Evolutionary conservation across 1,284 basidiomycete genomes (phyloP), one percentile per base, ranked within the genome.

Genomic region (Cutaneotrichosporon mucoides): DNA sequence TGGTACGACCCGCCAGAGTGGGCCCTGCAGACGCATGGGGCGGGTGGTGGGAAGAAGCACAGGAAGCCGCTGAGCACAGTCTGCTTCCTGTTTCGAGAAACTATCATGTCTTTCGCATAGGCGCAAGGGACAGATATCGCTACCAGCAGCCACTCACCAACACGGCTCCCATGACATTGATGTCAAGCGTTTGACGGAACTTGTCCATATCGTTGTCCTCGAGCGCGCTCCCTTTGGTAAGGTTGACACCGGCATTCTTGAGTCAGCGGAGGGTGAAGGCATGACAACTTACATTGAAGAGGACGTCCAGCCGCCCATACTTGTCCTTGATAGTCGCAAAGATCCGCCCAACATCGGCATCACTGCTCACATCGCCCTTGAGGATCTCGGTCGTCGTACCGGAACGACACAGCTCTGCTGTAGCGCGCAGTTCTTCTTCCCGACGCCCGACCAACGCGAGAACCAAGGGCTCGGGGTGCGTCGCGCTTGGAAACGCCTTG

Each of bases 141-240:
- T 24, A 24, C 24, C 24, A 24, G 24, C 24, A 24, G 24, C 5
- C n/a, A 53, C 57, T 45, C 57, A 62, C 61, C 37, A 92, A 79
- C 69, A 90, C 89, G 0, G 86, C 80, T 1, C 84, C 88, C 52
- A 85, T 77, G 50, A 91, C 78, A 76, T 92, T 91, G 57, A 88
- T 82, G 61, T 85, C 83, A 53, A 90, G 74, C 45, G 88, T 84
- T 11, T 81, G 79, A 54, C 82, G 81, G 75, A 90, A 90, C 3
- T 82, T 76, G 12, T 81, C 80, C 44, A 89, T 79, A 1, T 85
- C 77, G 43, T 86, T 75, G 2, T 88, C 84, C 63, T 90, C 88
- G 49, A 90, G 81, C 10, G 68, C 61, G 0, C 82, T 82, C 6
- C 62, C 56, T 37, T 71, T 68, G 5, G 81, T 79, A 0, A 82